A percentile compares a stretch with the other conserved stretches of the same genome.
Conservation (phyloP, 345 rosid species). For the Durio zibethinus region DNA sequence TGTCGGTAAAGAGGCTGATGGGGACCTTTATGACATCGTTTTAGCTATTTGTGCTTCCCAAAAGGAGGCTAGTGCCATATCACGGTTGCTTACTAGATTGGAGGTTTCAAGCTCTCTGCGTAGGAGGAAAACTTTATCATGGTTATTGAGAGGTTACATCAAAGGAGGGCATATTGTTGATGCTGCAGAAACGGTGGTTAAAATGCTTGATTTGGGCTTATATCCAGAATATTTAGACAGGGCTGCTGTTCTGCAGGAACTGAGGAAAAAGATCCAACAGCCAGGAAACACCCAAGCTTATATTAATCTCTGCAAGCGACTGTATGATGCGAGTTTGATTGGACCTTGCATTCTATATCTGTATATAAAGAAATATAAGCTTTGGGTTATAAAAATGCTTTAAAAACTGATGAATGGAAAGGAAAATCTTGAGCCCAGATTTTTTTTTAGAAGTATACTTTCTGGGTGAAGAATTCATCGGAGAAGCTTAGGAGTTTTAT, state of each 20-base stretch:
- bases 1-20: conserved; percentile 76
- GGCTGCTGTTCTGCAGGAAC: conserved; percentile 82
- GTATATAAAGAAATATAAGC: conserved; percentile 63
- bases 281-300: conserved; percentile 55
- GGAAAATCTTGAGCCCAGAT: background rate
- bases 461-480: background rate
- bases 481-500: background rate
- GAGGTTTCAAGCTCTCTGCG: conserved; percentile 46
- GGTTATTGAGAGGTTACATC: conserved; percentile 82
- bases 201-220: conserved; percentile 75
- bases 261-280: conserved; percentile 66
- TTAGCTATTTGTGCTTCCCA: conserved; percentile 88
- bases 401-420: conserved; percentile 24
- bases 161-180: conserved; percentile 83
- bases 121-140: conserved; percentile 66
- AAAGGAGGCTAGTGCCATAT: conserved; percentile 51
- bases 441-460: background rate
- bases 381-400: conserved; percentile 80
- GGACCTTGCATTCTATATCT: conserved; percentile 80
- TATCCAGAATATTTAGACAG: conserved; percentile 81
- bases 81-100: conserved; percentile 52
- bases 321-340: conserved; percentile 57
- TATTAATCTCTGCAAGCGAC: conserved; percentile 62
- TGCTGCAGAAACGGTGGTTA: conserved; percentile 61
- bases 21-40: conserved; percentile 73